A percentile compares a stretch with the other conserved stretches of the same genome.
Evolutionary conservation across 495 filamentous ascomycete species (phyloP).

Genomic region (Talaromyces thailandensis): DNA sequence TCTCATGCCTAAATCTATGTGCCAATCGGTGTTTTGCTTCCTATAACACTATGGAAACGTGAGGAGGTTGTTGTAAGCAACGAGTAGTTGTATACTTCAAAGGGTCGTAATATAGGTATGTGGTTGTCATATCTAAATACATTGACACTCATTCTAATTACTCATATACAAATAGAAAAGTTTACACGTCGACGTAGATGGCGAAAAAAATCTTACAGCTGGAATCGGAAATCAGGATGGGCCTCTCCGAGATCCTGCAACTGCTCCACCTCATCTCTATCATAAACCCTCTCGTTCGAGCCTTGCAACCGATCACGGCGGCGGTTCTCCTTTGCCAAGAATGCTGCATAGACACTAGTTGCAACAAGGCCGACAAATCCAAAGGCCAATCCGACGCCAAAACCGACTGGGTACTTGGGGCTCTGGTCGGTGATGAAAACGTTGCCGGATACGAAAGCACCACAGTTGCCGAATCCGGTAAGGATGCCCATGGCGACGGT

Average conservation of each 20-base stretch:
- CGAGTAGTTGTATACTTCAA: background rate
- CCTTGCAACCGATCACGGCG: constrained; percentile 35
- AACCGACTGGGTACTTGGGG: constrained; percentile 33
- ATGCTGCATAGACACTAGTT: constrained; percentile 21
- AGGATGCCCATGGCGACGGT: constrained; percentile 27
- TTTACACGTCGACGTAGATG: background rate
- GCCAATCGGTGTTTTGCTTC: background rate
- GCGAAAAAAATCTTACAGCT: constrained; percentile 10
- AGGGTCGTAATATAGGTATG: background rate
- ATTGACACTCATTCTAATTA: background rate
- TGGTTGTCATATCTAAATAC: background rate
- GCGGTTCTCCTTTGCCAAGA: constrained; percentile 34
- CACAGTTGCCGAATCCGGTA: constrained; percentile 29
- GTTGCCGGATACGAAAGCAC: constrained; percentile 29
- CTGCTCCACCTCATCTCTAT: constrained; percentile 17
- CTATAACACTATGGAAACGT: background rate
- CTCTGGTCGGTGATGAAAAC: constrained; percentile 28
- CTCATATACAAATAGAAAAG: background rate
- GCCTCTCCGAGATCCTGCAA: constrained; percentile 41
- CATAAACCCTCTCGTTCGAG: constrained; percentile 21
- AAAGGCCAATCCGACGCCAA: constrained; percentile 20
- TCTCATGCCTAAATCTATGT: background rate
- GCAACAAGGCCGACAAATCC: constrained; percentile 22
- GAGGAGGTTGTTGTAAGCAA: background rate
- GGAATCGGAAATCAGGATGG: constrained; percentile 37